A percentile compares a stretch with the other conserved stretches of the same genome.
These are phyloP conservation scores for Coffea canephora DNA, from an alignment of 257 asterid genomes.

Conservation along the genomic window DNA sequence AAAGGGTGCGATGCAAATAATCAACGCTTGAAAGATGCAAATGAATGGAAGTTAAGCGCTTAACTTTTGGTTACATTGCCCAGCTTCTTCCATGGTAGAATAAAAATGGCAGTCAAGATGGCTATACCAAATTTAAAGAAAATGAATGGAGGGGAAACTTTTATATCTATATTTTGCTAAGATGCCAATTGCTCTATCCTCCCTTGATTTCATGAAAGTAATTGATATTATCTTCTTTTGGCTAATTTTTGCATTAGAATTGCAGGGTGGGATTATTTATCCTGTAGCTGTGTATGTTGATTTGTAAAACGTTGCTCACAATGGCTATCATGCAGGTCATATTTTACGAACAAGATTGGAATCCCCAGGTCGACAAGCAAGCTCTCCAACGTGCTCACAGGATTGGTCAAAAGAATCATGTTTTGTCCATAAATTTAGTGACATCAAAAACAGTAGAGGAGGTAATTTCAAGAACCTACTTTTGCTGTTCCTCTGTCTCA, in stretches of 20 bases:
- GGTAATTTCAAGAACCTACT: constrained; percentile 40
- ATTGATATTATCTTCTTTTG: not conserved
- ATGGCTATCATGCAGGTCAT: constrained; percentile 51
- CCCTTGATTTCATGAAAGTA: not conserved
- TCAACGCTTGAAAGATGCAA: not conserved
- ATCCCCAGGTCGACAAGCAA: constrained; percentile 98
- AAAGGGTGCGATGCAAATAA: not conserved
- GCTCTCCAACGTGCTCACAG: constrained; percentile 98
- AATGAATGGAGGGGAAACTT: not conserved
- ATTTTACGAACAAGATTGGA: constrained; percentile 98
- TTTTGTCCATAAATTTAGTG: constrained; percentile 75
- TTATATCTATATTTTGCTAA: not conserved
- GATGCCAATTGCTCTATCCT: not conserved
- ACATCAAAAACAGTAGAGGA: constrained; percentile 80
- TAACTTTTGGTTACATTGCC: not conserved
- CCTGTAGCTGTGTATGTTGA: not conserved
- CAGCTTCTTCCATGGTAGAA: not conserved
- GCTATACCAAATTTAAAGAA: not conserved
- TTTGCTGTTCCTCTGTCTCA: constrained; percentile 2
- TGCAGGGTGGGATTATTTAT: not conserved
- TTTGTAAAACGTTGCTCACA: not conserved
- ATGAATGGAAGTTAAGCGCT: not conserved
- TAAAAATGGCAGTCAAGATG: not conserved
- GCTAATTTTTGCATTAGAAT: not conserved
- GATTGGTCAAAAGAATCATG: constrained; percentile 87